Base-by-base conservation (phyloP, 768 basidiomycete genomes). In the Leccinum incarnatum region DNA sequence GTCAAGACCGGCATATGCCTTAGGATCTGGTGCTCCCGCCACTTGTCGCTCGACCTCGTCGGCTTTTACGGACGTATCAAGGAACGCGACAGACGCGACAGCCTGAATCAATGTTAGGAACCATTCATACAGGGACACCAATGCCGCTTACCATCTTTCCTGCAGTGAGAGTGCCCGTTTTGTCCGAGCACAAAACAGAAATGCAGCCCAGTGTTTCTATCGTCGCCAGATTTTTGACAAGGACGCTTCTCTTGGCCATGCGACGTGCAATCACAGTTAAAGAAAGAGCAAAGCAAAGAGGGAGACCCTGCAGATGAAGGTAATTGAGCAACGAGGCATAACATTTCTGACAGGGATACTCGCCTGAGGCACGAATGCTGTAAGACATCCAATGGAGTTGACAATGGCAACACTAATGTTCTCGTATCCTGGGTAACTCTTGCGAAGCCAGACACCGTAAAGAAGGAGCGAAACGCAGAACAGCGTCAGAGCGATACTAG, bases 181-280 rank as follows among this genome's bases (percentile, higher is more conserved):
- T 85, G 70, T 85, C 84, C 5, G 80, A 79, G 65, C 81, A 81
- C 21, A 85, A 57, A 36, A 82, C 77, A 17, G 79, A 77, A 60
- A 84, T 81, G 19, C 75, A 73, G 0, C 83, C 83, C 2, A 84
- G 74, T 0, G 81, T 81, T 61, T 84, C 83, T 53, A 84, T 79
- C 1, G 79, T 83, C 37, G 79, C 78, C 58, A 84, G 71, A 51
- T 77, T 79, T 63, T 83, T 82, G 58, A 81, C 81, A 4, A 81
- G 73, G 19, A 81, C 76, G 14, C 77, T 76, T 37, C 79, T 72
- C 51, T 72, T 72, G 5, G 80, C 79, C 67, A 85, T 79, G 54
- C 80, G 81, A 23, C 77, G 75, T 15, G 79, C 79, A 32, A 75
- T 69, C 29, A 78, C 75, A 5, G 84, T 82, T 50, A 85, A 67